A percentile compares a stretch with the other conserved stretches of the same genome.
Conservation (phyloP, 768 basidiomycete species). For the Pleurotus pulmonarius region DNA sequence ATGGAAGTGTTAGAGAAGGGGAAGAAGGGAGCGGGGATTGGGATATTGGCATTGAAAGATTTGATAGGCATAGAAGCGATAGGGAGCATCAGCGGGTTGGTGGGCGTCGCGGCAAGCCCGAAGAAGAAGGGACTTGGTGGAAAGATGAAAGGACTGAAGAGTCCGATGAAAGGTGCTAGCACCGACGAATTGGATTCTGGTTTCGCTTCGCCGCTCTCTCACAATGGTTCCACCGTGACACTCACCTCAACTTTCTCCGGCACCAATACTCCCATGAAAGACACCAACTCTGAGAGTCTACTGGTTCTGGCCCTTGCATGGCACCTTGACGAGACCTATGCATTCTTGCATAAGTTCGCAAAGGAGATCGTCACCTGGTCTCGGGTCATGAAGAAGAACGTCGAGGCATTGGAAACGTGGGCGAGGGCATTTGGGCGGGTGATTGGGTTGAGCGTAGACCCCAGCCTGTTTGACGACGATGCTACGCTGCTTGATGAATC, state of each 20-base stretch:
- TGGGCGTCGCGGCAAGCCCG: slow-evolving; percentile 8
- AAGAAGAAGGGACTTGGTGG: slow-evolving; percentile 31
- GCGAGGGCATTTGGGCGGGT: slow-evolving; percentile 62
- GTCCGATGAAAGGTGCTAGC: slow-evolving; percentile 22
- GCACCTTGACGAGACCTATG: slow-evolving; percentile 53
- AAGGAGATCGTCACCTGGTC: slow-evolving; percentile 65
- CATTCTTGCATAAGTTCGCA: slow-evolving; percentile 59
- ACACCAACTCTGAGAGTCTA: slow-evolving; percentile 38
- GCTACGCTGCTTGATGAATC: neutral
- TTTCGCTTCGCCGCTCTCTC: neutral
- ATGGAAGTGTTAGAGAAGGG: slow-evolving; percentile 62
- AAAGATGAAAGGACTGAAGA: slow-evolving; percentile 53
- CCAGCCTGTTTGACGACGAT: slow-evolving; percentile 19
- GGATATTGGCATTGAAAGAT: slow-evolving; percentile 3
- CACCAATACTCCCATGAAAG: slow-evolving; percentile 11
- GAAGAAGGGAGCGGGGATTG: slow-evolving; percentile 31
- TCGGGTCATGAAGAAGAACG: slow-evolving; percentile 42
- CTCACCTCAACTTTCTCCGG: slow-evolving; percentile 11
- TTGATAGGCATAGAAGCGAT: slow-evolving; percentile 3
- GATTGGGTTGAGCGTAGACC: slow-evolving; percentile 53
- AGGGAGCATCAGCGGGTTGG: slow-evolving; percentile 17
- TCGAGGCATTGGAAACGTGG: slow-evolving; percentile 56
- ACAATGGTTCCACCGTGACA: neutral
- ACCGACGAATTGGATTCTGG: slow-evolving; percentile 15
- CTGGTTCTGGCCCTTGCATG: slow-evolving; percentile 52